Conservation (phyloP, 1,284 basidiomycete genomes). For the Leucoagaricus sp. region DNA sequence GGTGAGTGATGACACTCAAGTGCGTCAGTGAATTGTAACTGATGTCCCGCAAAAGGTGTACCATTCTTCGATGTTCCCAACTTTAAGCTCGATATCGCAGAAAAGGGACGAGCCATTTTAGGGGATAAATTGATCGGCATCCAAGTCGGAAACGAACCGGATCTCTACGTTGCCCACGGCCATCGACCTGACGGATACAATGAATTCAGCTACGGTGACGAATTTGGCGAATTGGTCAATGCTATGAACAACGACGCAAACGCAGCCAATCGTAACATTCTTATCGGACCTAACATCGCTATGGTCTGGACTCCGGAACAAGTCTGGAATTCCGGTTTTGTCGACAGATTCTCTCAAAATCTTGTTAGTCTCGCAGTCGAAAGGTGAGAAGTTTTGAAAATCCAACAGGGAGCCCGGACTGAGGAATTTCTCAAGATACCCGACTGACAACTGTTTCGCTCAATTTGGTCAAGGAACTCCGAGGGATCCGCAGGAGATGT, state of each 20-base stretch:
- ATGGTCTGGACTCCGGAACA: slow-evolving; percentile 52
- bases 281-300: slow-evolving; percentile 66
- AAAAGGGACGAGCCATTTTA: slow-evolving; percentile 45
- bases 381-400: slow-evolving; percentile 36
- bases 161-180: slow-evolving; percentile 48
- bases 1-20: slow-evolving; percentile 32
- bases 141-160: slow-evolving; percentile 73
- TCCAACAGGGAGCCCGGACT: background rate
- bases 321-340: slow-evolving; percentile 60
- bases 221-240: slow-evolving; percentile 32
- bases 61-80: slow-evolving; percentile 55
- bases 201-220: slow-evolving; percentile 44
- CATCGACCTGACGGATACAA: slow-evolving; percentile 39
- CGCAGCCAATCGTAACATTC: slow-evolving; percentile 45
- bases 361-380: slow-evolving; percentile 57
- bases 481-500: slow-evolving; percentile 49
- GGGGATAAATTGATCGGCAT: slow-evolving; percentile 59
- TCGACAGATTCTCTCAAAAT: slow-evolving; percentile 45
- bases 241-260: slow-evolving; percentile 43
- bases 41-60: slow-evolving; percentile 35
- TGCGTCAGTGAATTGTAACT: slow-evolving; percentile 21
- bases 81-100: slow-evolving; percentile 55
- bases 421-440: slow-evolving; percentile 38
- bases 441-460: slow-evolving; percentile 64
- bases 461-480: slow-evolving; percentile 40